phyloP scores from a whole-genome alignment of 106 monocot species.

The Allium sativum region DNA sequence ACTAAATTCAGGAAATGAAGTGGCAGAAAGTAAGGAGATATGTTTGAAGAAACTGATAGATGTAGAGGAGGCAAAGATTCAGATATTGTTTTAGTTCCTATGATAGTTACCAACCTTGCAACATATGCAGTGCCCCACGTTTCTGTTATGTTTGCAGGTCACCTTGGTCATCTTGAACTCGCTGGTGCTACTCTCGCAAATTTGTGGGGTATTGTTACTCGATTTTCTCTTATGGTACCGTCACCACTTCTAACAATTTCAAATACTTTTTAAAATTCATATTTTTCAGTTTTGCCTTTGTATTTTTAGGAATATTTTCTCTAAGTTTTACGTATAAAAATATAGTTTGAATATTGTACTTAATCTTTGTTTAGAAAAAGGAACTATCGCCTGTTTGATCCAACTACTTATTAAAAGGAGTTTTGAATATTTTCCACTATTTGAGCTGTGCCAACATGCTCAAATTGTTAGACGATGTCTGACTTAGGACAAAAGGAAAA shows the following conservation, averaged over 20 bases:
- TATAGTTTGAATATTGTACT: too few species aligned
- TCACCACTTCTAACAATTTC: background rate
- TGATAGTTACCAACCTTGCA: constrained; percentile 66
- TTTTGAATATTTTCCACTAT: too few species aligned
- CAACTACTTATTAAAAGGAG: too few species aligned
- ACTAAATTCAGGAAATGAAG: background rate
- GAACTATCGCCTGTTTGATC: too few species aligned
- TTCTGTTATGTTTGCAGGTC: constrained; percentile 86
- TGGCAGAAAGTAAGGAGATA: background rate
- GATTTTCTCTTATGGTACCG: constrained; percentile 47
- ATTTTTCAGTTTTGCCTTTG: too few species aligned
- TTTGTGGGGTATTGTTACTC: constrained; percentile 74
- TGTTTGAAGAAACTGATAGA: constrained; percentile 22
- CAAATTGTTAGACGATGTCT: too few species aligned
- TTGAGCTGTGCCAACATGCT: too few species aligned
- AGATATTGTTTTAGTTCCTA: constrained; percentile 47
- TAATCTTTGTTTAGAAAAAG: too few species aligned
- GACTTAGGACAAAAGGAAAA: too few species aligned
- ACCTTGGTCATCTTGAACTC: constrained; percentile 68
- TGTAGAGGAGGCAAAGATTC: constrained; percentile 37
- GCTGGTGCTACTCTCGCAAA: constrained; percentile 84
- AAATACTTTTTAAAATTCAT: too few species aligned
- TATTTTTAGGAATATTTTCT: too few species aligned
- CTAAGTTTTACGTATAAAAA: too few species aligned
- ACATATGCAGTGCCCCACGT: constrained; percentile 53